Evolutionary conservation across 768 basidiomycete genomes (phyloP), one percentile per base, ranked within the genome.

Genomic region (Tulasnella sp.): DNA sequence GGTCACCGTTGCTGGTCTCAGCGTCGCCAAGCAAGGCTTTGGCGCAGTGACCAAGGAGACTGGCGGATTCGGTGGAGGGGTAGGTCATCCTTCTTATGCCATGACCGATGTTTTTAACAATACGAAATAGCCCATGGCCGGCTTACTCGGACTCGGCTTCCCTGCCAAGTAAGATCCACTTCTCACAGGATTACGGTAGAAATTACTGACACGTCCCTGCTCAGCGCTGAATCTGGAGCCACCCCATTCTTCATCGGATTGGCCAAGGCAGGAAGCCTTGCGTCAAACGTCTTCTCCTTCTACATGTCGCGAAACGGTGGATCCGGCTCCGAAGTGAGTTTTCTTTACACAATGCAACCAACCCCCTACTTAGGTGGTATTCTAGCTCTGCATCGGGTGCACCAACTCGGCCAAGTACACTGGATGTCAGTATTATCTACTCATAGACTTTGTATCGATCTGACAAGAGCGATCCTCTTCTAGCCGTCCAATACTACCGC

Each of bases 21-120:
- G 70, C 63, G 75, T 72, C 6, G 61, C 61, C 3, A 63, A 63
- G 35, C 78, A 78, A 63, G 67, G 67, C 2, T 62, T 79, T 11
- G 75, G 75, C 11, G 71, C 71, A n/a, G 76, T 77, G 19, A 68
- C 64, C 9, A 64, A 62, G 2, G 74, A 74, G 48, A 73, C 72
- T 9, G 8, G 62, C 14, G 36, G 23, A 15, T 51, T 51, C 23
- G 6, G 9, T 31, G 49, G n/a, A n/a, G 36, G 36, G n/a, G n/a
- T n/a, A n/a, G n/a, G n/a, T n/a, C 11, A 35, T 59, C 12, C 60
- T 72, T 46, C 62, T 40, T 0, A 58, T 71, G 0, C 75, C 77
- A 34, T 75, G 75, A 6, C 52, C 76, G 6, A 62, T 75, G 34
- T 75, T 74, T 31, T 65, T n/a, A n/a, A n/a, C n/a, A n/a, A n/a